Evolutionary conservation across 2,329 filamentous ascomycete species (phyloP), one percentile per base, ranked within the genome.

Genomic region (Monilinia vaccinii-corymbosi): DNA sequence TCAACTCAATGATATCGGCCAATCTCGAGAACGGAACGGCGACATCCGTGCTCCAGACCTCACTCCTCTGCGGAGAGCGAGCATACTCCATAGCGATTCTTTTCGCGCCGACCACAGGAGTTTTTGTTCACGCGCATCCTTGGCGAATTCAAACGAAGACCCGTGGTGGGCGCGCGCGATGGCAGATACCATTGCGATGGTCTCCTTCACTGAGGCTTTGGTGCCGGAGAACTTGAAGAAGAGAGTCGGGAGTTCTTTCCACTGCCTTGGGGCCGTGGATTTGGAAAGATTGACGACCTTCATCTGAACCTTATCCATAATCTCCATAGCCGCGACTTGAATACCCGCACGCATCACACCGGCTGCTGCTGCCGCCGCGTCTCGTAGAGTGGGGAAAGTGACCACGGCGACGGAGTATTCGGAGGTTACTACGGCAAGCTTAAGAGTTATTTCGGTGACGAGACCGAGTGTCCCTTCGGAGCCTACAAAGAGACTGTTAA

Each of bases 271-370:
- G 9, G 82, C 80, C 0, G 87, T 91, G 4, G 83, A 83, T 1
- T 87, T 86, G 13, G 86, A 82, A 57, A 85, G 78, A 73, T 94
- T 94, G 70, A 94, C 85, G 0, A 93, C 87, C 64, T 78, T 81
- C 89, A 94, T 94, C 73, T 92, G 88, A 4, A 93, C 87, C 61
- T 94, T 89, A 70, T 94, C 89, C 87, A 94, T 91, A 66, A 94
- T 84, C 73, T 94, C 89, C 82, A 72, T 71, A 1, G 71, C 71
- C 3, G 71, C 71, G 1, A 72, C 69, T 38, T 70, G 70, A 2
- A 72, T 62, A 3, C 70, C 70, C 0, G 84, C 80, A 67, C 88
- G 83, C 79, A 93, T 88, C n/a, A 93, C 83, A 52, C 82, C 83
- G 2, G 87, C 86, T 0, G 89, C 89, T 0, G 88, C 87, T 0